A percentile compares a stretch with the other conserved stretches of the same genome.
These are phyloP conservation scores for Extremus antarcticus DNA, from an alignment of 495 filamentous ascomycete genomes.

Conservation along the genomic window DNA sequence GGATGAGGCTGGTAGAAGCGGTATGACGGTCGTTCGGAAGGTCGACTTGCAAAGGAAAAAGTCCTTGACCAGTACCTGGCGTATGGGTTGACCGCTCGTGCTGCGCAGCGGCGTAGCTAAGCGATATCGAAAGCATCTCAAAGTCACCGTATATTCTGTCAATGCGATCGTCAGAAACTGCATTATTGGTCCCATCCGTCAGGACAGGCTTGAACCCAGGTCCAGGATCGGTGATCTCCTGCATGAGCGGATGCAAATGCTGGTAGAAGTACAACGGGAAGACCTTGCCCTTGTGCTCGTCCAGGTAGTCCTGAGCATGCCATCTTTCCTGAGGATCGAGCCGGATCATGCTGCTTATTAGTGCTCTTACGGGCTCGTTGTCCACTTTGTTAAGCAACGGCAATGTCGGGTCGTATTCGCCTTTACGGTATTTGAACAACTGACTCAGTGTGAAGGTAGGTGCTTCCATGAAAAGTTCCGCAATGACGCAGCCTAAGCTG, in stretches of 20 bases:
- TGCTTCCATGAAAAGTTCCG: conserved; percentile 90
- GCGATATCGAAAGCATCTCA: conserved; percentile 91
- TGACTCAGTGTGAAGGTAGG: conserved; percentile 89
- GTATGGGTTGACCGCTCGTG: conserved; percentile 22
- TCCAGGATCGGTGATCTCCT: conserved; percentile 85
- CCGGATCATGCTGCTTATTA: conserved; percentile 93
- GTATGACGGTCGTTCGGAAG: conserved; percentile 73
- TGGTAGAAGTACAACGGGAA: conserved; percentile 96
- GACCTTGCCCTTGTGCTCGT: conserved; percentile 80
- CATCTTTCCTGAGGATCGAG: conserved; percentile 82
- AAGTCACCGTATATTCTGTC: conserved; percentile 88
- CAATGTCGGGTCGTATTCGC: conserved; percentile 80
- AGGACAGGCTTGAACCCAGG: conserved; percentile 58
- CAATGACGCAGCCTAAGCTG: conserved; percentile 93
- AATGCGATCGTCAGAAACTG: conserved; percentile 84
- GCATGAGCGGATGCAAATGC: conserved; percentile 96
- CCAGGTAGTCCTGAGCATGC: conserved; percentile 88
- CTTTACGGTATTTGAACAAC: conserved; percentile 83
- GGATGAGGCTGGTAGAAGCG: conserved; percentile 32
- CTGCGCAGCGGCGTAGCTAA: conserved; percentile 50
- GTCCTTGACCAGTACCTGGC: conserved; percentile 24
- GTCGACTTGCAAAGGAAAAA: conserved; percentile 73
- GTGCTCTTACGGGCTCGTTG: conserved; percentile 71
- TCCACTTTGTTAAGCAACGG: conserved; percentile 75
- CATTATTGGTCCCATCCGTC: conserved; percentile 52